Conservation (phyloP, 306 rosid species). For the Corylus americana region DNA sequence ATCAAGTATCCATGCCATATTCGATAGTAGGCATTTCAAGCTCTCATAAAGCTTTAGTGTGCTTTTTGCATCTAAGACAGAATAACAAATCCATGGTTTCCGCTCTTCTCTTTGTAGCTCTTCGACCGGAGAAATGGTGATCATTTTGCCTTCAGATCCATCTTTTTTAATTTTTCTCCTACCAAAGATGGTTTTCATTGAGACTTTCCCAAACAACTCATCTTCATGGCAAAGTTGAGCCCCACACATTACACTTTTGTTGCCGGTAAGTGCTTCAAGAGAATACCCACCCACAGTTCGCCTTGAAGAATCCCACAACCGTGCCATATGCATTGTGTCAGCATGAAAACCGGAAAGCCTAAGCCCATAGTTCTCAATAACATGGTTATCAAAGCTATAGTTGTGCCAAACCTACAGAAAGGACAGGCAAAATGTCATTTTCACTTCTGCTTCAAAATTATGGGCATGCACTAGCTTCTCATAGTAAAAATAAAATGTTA, state of each 20-base stretch:
- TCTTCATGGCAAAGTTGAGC: conserved; percentile 31
- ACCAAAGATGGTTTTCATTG: conserved; percentile 66
- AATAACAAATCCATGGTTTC: conserved; percentile 54
- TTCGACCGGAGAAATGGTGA: conserved; percentile 76
- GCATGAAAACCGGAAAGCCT: conserved; percentile 93
- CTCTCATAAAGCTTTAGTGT: conserved; percentile 59
- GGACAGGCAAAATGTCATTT: conserved; percentile 34
- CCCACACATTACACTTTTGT: conserved; percentile 70
- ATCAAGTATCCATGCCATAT: conserved; percentile 38
- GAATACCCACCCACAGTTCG: conserved; percentile 81
- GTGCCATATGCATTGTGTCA: conserved; percentile 99
- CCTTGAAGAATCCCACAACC: conserved; percentile 96
- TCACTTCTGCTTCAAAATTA: conserved; percentile 14
- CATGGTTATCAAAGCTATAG: conserved; percentile 92
- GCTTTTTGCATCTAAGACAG: conserved; percentile 58
- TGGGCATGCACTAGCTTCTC: background rate
- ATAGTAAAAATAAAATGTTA: background rate
- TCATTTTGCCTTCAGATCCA: conserved; percentile 60
- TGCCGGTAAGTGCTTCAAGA: conserved; percentile 85
- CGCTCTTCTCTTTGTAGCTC: conserved; percentile 83
- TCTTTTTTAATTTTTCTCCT: conserved; percentile 50
- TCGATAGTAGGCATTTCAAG: conserved; percentile 37
- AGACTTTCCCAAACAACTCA: conserved; percentile 55
- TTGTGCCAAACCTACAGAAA: conserved; percentile 91
- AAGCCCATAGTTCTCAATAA: conserved; percentile 88